These are phyloP conservation scores for Boletus tylopilopsis DNA, from an alignment of 768 basidiomycete genomes.

Conservation along the genomic window DNA sequence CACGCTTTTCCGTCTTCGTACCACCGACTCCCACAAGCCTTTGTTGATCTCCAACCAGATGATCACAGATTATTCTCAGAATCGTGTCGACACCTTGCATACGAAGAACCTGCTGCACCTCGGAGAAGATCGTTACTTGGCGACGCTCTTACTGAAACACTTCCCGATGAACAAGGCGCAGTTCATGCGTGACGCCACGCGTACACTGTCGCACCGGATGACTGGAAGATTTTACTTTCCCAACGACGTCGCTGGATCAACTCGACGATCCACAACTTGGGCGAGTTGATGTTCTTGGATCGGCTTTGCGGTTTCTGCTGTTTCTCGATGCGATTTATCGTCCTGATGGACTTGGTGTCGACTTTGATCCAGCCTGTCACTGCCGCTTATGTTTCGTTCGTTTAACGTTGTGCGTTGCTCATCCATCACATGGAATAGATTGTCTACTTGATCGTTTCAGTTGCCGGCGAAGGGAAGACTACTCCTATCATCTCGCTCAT, in stretches of 20 bases:
- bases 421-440: no score
- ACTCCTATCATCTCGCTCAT: conserved; percentile 59
- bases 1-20: conserved; percentile 65
- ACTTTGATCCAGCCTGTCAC: conserved; percentile 63
- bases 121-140: conserved; percentile 70
- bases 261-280: conserved; percentile 66
- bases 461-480: no score
- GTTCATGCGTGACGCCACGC: conserved; percentile 64
- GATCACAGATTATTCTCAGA: conserved; percentile 67
- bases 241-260: conserved; percentile 75
- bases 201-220: conserved; percentile 61
- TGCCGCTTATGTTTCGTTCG: conserved; percentile 61
- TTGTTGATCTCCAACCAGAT: conserved; percentile 70
- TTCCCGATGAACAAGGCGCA: conserved; percentile 69
- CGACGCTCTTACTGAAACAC: conserved; percentile 66
- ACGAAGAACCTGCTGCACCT: conserved; percentile 69
- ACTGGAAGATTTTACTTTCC: conserved; percentile 57
- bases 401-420: no score
- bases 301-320: conserved; percentile 67
- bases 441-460: no score
- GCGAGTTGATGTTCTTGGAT: conserved; percentile 58
- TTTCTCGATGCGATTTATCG: conserved; percentile 73
- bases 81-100: conserved; percentile 64
- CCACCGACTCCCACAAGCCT: conserved; percentile 68
- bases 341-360: conserved; percentile 62